Conservation (phyloP, 148 eudicot genomes). For the Mesembryanthemum crystallinum region DNA sequence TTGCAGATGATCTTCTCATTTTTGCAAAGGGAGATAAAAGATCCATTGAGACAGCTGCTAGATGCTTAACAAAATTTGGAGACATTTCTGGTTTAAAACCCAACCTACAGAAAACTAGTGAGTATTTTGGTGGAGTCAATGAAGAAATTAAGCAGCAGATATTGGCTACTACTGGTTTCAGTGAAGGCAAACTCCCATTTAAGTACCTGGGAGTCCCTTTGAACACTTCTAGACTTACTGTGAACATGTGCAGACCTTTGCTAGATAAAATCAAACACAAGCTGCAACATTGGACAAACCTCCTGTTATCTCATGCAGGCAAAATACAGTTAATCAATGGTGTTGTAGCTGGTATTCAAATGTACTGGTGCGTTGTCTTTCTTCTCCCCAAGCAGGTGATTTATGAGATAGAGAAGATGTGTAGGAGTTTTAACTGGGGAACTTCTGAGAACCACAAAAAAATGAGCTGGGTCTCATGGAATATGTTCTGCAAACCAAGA, state of each 20-base stretch:
- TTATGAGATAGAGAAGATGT: not conserved
- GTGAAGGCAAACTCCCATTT: too few species aligned
- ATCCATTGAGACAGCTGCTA: too few species aligned
- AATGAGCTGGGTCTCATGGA: not conserved
- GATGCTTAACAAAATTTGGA: not conserved
- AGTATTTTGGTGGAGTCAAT: not conserved
- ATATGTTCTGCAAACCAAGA: not conserved
- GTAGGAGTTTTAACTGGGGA: not conserved
- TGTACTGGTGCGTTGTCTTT: not conserved
- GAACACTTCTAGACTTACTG: not conserved
- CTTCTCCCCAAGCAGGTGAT: not conserved
- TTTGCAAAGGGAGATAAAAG: too few species aligned
- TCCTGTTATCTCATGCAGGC: not conserved
- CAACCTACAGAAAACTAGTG: not conserved
- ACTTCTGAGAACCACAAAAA: not conserved
- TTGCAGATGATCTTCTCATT: too few species aligned
- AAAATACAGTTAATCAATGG: not conserved
- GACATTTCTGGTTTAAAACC: not conserved
- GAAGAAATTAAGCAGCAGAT: not conserved
- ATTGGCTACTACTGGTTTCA: too few species aligned
- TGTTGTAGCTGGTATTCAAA: not conserved
- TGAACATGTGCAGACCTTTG: not conserved
- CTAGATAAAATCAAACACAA: not conserved
- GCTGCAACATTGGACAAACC: not conserved
- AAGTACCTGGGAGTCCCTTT: not conserved